Percentiles rank a stretch among this genome's conserved stretches.
Evolutionary conservation across 192 early-diverging fungal species (phyloP).

Genomic region (Dissophora globulifera): DNA sequence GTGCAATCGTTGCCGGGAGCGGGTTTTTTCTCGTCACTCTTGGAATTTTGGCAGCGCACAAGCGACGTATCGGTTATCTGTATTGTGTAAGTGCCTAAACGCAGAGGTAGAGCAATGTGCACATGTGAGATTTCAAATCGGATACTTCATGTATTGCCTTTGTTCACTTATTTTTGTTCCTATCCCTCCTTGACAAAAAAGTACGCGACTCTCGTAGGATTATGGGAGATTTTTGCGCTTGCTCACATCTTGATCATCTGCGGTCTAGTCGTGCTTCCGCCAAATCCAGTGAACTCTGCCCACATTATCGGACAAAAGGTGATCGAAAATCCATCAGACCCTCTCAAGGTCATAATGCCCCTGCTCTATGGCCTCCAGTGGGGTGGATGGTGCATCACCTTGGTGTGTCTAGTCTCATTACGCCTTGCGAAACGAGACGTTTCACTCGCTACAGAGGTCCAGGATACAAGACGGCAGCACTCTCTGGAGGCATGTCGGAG

Average conservation of each 20-base stretch:
- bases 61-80: constrained; percentile 21
- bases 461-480: constrained; percentile 21
- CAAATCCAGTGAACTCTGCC: background rate
- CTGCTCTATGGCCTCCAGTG: constrained; percentile 16
- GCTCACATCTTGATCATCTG: constrained; percentile 33
- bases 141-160: too few species aligned
- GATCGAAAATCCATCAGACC: background rate
- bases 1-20: constrained; percentile 8
- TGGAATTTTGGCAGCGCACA: constrained; percentile 30
- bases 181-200: background rate
- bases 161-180: too few species aligned
- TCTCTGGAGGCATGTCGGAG: constrained; percentile 9
- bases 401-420: constrained; percentile 13
- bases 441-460: constrained; percentile 7
- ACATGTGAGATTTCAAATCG: too few species aligned
- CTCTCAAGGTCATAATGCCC: constrained; percentile 14
- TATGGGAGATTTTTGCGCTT: constrained; percentile 39
- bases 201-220: constrained; percentile 32
- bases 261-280: constrained; percentile 13
- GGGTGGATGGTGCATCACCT: constrained; percentile 11
- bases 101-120: too few species aligned
- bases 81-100: constrained; percentile 16
- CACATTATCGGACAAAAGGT: constrained; percentile 25
- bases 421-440: constrained; percentile 1
- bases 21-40: constrained; percentile 17